A percentile compares a stretch with the other conserved stretches of the same genome.
phyloP scores from a whole-genome alignment of 768 basidiomycete species.

The Hygrocybe coccinea region DNA sequence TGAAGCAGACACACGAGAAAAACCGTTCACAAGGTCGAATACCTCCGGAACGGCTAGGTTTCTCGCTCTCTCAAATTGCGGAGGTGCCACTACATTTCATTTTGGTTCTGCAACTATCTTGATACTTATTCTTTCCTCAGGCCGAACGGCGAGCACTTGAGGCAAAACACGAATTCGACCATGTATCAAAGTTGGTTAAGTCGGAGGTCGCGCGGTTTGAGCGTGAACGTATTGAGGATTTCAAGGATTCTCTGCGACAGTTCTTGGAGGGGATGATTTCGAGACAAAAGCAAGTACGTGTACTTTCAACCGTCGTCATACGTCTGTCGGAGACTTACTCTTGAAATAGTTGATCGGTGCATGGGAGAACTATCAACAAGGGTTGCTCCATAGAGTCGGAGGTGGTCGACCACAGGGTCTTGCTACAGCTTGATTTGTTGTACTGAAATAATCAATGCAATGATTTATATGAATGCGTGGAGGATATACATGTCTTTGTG shows the following conservation, averaged over 20 bases:
- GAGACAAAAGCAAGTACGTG: conserved; percentile 70
- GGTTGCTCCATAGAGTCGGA: conserved; percentile 50
- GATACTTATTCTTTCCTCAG: conserved; percentile 33
- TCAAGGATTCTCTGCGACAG: conserved; percentile 75
- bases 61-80: conserved; percentile 72
- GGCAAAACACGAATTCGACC: conserved; percentile 83
- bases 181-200: conserved; percentile 83
- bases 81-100: conserved; percentile 54
- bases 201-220: conserved; percentile 88
- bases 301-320: background rate
- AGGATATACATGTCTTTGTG: background rate
- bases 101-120: background rate
- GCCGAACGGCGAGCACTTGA: conserved; percentile 82
- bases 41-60: conserved; percentile 62
- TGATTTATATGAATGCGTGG: background rate
- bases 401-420: conserved; percentile 10
- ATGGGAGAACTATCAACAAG: conserved; percentile 82
- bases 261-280: conserved; percentile 86
- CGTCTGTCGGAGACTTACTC: conserved; percentile 1
- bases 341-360: conserved; percentile 55
- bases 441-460: background rate
- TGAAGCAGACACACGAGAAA: conserved; percentile 75
- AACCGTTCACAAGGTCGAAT: conserved; percentile 72
- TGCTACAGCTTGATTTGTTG: background rate
- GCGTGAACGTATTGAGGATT: conserved; percentile 88